phyloP scores from a whole-genome alignment of 2,329 filamentous ascomycete genomes.

The Boeremia lycopersici region DNA sequence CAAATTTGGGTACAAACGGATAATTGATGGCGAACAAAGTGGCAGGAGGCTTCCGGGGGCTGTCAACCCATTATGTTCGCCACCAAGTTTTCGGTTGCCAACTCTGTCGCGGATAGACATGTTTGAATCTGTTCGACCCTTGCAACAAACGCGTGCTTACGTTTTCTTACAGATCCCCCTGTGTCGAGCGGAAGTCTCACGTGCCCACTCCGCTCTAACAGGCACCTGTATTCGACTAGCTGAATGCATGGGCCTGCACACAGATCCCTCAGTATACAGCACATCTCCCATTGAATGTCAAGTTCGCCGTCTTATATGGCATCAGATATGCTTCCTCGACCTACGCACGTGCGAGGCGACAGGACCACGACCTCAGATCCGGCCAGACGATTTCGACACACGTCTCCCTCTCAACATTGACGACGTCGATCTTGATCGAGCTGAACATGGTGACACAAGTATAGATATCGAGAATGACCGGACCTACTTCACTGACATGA shows the following conservation, averaged over 20 bases:
- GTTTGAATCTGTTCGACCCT: too few relatives aligned
- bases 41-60: too few relatives aligned
- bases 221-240: conserved; percentile 75
- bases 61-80: too few relatives aligned
- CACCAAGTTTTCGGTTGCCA: too few relatives aligned
- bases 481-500: conserved; percentile 69
- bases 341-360: conserved; percentile 76
- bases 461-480: conserved; percentile 54
- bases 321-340: conserved; percentile 78
- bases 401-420: conserved; percentile 73
- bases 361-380: conserved; percentile 72
- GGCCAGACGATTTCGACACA: conserved; percentile 77
- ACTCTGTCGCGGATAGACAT: too few relatives aligned
- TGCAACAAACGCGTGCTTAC: conserved; percentile 3
- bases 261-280: conserved; percentile 71
- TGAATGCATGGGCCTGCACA: conserved; percentile 78
- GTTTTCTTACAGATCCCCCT: conserved; percentile 63
- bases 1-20: too few relatives aligned
- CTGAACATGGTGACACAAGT: conserved; percentile 33
- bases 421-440: conserved; percentile 64
- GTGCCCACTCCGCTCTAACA: conserved; percentile 74
- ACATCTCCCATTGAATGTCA: conserved; percentile 72
- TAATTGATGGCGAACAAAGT: too few relatives aligned
- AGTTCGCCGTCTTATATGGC: conserved; percentile 74
- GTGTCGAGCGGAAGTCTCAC: conserved; percentile 73